A percentile compares a stretch with the other conserved stretches of the same genome.
Conservation (phyloP, 129 eudicot genomes). For the Smallanthus sonchifolius region DNA sequence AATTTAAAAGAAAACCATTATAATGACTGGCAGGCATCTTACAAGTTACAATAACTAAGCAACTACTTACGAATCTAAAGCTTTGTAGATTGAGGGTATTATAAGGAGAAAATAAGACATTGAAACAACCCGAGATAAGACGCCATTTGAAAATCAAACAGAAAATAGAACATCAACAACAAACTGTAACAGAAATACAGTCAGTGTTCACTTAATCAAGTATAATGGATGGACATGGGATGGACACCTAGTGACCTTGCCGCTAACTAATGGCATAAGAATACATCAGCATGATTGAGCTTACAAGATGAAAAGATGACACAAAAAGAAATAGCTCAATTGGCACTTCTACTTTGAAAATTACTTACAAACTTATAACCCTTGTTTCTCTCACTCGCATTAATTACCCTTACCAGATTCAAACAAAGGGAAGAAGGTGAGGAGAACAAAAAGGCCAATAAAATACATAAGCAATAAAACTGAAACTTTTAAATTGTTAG, state of each 20-base stretch:
- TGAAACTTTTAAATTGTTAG: neutral
- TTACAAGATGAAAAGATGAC: neutral
- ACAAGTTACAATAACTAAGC: neutral
- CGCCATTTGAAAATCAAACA: neutral
- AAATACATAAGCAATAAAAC: neutral
- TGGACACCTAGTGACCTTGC: neutral
- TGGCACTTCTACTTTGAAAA: neutral
- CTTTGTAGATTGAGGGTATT: neutral
- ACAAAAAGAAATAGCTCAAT: neutral
- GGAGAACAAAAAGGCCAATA: neutral
- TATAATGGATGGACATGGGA: neutral
- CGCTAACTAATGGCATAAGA: slow-evolving; percentile 3
- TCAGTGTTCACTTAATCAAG: neutral
- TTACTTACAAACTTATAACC: neutral
- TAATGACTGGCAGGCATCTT: neutral
- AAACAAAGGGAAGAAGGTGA: neutral
- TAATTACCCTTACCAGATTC: neutral
- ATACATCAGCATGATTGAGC: neutral
- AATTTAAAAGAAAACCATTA: too few relatives aligned
- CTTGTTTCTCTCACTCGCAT: neutral
- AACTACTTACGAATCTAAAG: slow-evolving; percentile 3
- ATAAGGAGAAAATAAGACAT: neutral
- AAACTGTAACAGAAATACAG: neutral
- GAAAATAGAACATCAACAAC: neutral
- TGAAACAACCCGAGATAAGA: neutral